Base-by-base conservation (phyloP, 495 filamentous ascomycete species). In the Neurospora sp. region DNA sequence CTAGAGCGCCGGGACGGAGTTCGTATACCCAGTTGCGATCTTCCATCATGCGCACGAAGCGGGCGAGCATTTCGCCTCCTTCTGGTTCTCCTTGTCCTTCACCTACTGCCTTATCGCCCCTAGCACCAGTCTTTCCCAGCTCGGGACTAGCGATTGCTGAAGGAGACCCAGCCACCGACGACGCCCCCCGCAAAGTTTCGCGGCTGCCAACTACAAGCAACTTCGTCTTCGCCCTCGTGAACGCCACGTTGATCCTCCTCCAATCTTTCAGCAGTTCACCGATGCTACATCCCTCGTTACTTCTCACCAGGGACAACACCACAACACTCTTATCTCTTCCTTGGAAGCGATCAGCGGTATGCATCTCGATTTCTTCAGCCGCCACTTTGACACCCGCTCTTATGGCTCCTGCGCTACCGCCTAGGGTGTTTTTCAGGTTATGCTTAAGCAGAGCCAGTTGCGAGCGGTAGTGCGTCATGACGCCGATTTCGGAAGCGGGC, bases 381-480 rank as follows among this genome's bases (percentile, higher is more conserved):
- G 48, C 28, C 0, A 70, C 37, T 10, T 39, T 24, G 2, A 69
- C 59, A 0, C 28, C 21, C 8, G 38, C 59, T 21, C 48, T 24
- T 24, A 42, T 13, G 0, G 34, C 39, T 0, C 24, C 36, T 13
- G 21, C 39, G 69, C 45, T 39, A 11, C 38, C 31, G 15, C 70
- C 37, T 69, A 81, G 76, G 28, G 54, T 66, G 7, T 75, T 71
- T 48, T 83, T 79, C 2, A 88, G 80, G 5, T 80, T 75, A 39
- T 88, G 82, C 43, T 84, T 85, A 0, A 88, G 80, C 19, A 86
- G 78, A 0, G 85, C 81, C 0, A 99, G 91, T 80, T 99, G 96
- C 39, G 92, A 94, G 75, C 95, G 92, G 83, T 99, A 99, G 80
- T 97, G 93, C n/a, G 96, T 97, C 79, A 99, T 97, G 76, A 98